Base-by-base conservation (phyloP, 306 rosid species). In the Urtica urens region DNA sequence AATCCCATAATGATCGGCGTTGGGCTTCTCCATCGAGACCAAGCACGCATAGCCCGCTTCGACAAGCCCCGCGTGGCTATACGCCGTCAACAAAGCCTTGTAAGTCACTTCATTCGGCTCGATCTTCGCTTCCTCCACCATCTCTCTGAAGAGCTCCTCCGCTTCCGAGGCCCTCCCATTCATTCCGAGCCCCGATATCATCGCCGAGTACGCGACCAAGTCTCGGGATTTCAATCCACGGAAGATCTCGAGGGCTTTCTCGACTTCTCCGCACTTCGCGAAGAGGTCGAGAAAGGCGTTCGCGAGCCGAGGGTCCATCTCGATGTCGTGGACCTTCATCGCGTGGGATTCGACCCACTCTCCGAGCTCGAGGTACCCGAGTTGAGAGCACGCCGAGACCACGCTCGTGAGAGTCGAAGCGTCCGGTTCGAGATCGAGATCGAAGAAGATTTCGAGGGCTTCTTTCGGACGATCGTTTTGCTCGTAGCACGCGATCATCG, bases 181-280 rank as follows among this genome's bases (percentile, higher is more conserved):
- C 47, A 86, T 65, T 34, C 93, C 95, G 51, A 75, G 78, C 20
- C 95, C 95, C 25, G 74, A 66, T 31, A 86, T 86, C 87, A 86
- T 78, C 12, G 87, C 87, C 38, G 95, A 86, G 67, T 86, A 81
- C 38, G 95, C 74, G 51, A 86, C 71, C 46, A 86, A 48, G 57
- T 86, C 93, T 72, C 48, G 76, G 59, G 64, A 64, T 70, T 67
- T 51, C 57, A 86, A 67, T 33, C 67, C 57, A 23, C 54, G 57
- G 53, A 81, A 86, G 56, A 78, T 72, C 55, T 76, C 73, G 16
- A 49, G 53, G 13, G 95, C 95, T 60, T 62, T 69, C 23, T 69
- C 73, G 40, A 86, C 76, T 55, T 53, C 70, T 65, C 95, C 93
- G 31, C 76, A 76, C 54, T 86, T 85, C 2, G 93, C 78, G 68